Evolutionary conservation across 2,329 filamentous ascomycete species (phyloP), one percentile per base, ranked within the genome.

Genomic region (Fusarium algeriense): DNA sequence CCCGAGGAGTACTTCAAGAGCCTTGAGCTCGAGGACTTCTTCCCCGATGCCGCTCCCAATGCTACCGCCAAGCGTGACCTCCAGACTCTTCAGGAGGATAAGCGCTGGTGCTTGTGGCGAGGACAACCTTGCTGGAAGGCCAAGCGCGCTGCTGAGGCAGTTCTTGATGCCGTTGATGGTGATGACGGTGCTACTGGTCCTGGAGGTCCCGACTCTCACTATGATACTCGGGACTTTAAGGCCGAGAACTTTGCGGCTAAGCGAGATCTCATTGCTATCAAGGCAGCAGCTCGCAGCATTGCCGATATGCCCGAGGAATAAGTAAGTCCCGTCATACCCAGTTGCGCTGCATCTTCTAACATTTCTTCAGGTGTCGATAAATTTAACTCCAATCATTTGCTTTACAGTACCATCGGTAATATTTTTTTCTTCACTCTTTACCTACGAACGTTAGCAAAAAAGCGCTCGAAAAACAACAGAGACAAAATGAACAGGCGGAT

Each of bases 41-140:
- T 78, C 70, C 48, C 64, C 4, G 65, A 65, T 19, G 49, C 61
- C 28, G 60, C 71, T 65, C 81, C 81, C 64, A 79, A 55, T 23
- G 55, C 49, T 35, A 43, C 26, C n/a, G 48, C 74, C 71, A 73
- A 73, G 20, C 75, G 68, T 40, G 61, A 73, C 9, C 28, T 63
- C 30, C 62, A 65, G 70, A 82, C 81, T 20, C 57, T 63, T 65
- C 78, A 60, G 69, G 52, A 59, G 43, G 64, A 62, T 44, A 68
- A 69, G 46, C 58, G 63, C 37, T 78, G 78, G 75, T 81, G 79
- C 70, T 66, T 64, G 30, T 66, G 72, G 52, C 67, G 66, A 30
- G 81, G 81, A 20, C 71, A 79, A 69, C 65, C 76, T 10, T 82
- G 81, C 81, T 81, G 79, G 81, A 82, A 79, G 76, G 80, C 78